These are phyloP conservation scores for Curvularia eragrostidis DNA, from an alignment of 2,329 filamentous ascomycete genomes.

Conservation along the genomic window DNA sequence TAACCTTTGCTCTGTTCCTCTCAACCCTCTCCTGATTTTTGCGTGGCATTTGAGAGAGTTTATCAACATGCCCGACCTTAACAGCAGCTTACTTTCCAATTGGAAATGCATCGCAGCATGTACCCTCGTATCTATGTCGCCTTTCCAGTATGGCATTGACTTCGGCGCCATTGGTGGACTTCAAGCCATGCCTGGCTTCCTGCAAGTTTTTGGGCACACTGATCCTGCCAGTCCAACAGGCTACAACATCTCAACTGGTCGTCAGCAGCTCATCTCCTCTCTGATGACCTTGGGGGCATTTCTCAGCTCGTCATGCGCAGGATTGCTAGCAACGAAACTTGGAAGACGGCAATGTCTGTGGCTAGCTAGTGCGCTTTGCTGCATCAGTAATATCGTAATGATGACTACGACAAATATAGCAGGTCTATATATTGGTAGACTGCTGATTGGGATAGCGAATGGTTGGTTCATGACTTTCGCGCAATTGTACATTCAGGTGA, in stretches of 20 bases:
- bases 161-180: slow-evolving; percentile 60
- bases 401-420: slow-evolving; percentile 62
- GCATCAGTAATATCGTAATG: slow-evolving; percentile 58
- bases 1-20: background rate
- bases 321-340: slow-evolving; percentile 44
- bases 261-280: slow-evolving; percentile 55
- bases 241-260: slow-evolving; percentile 53
- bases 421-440: slow-evolving; percentile 61
- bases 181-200: slow-evolving; percentile 60
- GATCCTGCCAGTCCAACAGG: slow-evolving; percentile 45
- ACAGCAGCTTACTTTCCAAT: slow-evolving; percentile 48
- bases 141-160: slow-evolving; percentile 62
- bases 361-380: slow-evolving; percentile 58
- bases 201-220: slow-evolving; percentile 48
- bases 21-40: background rate
- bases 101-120: slow-evolving; percentile 59
- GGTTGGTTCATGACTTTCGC: slow-evolving; percentile 63
- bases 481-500: slow-evolving; percentile 58
- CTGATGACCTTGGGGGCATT: slow-evolving; percentile 57
- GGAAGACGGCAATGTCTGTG: slow-evolving; percentile 56
- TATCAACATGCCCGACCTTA: slow-evolving; percentile 30
- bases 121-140: slow-evolving; percentile 57
- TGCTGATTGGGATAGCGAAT: slow-evolving; percentile 62
- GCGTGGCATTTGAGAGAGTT: slow-evolving; percentile 8
- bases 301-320: slow-evolving; percentile 51